Evolutionary conservation across 2,329 filamentous ascomycete genomes (phyloP).

Genomic region (Cordyceps cateniannulata): DNA sequence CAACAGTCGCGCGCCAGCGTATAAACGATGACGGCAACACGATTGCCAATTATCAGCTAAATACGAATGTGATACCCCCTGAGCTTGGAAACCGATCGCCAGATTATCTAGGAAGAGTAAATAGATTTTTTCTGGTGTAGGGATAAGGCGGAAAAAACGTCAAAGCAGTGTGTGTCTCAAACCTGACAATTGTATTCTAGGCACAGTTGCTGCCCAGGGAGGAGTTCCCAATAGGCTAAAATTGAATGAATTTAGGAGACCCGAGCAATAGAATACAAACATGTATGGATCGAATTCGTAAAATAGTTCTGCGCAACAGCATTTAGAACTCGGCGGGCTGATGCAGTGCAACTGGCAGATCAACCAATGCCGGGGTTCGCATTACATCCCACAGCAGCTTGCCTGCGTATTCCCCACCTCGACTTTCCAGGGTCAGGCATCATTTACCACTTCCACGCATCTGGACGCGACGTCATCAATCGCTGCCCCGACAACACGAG

Average conservation of each 20-base stretch:
- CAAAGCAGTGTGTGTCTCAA: too few relatives aligned
- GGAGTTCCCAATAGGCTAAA: too few relatives aligned
- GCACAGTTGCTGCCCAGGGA: neutral
- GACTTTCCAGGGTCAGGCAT: neutral
- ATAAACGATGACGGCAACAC: neutral
- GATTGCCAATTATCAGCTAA: neutral
- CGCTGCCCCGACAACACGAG: neutral
- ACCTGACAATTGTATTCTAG: neutral
- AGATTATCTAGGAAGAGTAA: neutral
- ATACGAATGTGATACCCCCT: neutral
- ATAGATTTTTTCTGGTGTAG: neutral
- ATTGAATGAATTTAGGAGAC: too few relatives aligned
- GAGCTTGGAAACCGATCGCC: neutral
- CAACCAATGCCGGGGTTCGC: neutral
- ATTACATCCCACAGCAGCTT: conserved; percentile 6
- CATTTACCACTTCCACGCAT: neutral
- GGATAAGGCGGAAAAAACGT: too few relatives aligned
- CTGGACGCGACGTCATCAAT: neutral
- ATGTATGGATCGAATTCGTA: too few relatives aligned
- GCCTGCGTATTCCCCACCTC: neutral
- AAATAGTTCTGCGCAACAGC: too few relatives aligned
- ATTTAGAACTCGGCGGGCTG: neutral
- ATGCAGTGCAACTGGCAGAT: neutral
- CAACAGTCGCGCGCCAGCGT: neutral
- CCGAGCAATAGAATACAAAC: too few relatives aligned